Conservation (phyloP, 805 yeast genomes). For the Teunomyces lycoperdinae region DNA sequence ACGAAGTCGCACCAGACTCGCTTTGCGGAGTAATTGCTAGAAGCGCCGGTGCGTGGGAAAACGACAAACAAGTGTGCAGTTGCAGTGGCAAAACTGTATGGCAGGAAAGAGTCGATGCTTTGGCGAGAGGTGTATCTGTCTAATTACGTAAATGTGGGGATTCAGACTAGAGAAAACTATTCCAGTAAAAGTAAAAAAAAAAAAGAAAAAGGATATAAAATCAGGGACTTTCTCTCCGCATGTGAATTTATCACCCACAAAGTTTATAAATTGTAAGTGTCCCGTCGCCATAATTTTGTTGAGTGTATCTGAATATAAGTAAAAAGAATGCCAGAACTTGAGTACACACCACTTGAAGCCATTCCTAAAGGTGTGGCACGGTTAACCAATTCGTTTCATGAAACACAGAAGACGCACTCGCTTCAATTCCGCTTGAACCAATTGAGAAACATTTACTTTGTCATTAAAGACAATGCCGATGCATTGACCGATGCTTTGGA, state of each 20-base stretch:
- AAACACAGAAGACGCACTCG: conserved; percentile 46
- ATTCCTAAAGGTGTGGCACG: conserved; percentile 47
- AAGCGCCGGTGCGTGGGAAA: conserved; percentile 97
- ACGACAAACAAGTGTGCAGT: conserved; percentile 87
- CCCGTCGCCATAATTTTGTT: too few species aligned
- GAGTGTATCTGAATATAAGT: neutral
- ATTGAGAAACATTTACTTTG: conserved; percentile 65
- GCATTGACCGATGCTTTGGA: conserved; percentile 54
- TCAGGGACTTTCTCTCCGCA: neutral
- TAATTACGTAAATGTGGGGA: neutral
- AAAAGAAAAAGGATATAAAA: neutral
- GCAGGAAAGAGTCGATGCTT: conserved; percentile 87
- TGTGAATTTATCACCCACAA: neutral
- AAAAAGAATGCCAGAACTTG: neutral
- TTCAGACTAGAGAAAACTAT: neutral
- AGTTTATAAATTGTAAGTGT: too few species aligned
- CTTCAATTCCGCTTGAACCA: conserved; percentile 57
- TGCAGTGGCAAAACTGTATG: conserved; percentile 95
- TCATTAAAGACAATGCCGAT: conserved; percentile 56
- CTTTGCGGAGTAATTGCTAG: conserved; percentile 90
- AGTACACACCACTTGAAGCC: conserved; percentile 45
- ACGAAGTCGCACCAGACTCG: conserved; percentile 40
- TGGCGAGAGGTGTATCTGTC: conserved; percentile 49
- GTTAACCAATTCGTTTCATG: conserved; percentile 43
- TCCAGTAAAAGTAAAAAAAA: neutral